Conservation (phyloP, 768 basidiomycete genomes). For the Leccinum ochraceum region DNA sequence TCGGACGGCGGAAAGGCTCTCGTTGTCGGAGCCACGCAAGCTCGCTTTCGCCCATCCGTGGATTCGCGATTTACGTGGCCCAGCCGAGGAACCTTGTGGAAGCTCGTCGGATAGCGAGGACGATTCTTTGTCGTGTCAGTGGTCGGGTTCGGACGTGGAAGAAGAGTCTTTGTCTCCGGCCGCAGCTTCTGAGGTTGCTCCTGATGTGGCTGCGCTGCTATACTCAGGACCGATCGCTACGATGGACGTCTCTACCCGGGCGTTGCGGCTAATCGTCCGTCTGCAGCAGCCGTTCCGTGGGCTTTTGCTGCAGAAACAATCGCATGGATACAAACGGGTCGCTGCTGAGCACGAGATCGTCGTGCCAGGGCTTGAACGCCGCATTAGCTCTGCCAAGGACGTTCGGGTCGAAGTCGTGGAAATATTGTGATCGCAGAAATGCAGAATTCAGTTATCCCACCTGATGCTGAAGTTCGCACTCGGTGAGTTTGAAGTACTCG, state of each 20-base stretch:
- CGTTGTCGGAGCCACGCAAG: not conserved
- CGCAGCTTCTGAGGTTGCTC: not conserved
- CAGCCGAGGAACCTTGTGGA: not conserved
- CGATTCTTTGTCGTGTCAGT: not conserved
- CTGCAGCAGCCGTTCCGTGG: slow-evolving; percentile 11
- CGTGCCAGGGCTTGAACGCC: not conserved
- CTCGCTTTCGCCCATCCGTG: slow-evolving; percentile 14
- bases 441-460: too few relatives aligned
- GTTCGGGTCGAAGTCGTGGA: not conserved
- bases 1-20: not conserved
- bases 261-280: slow-evolving; percentile 8
- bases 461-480: too few relatives aligned
- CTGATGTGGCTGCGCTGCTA: not conserved
- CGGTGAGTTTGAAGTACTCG: too few relatives aligned
- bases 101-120: not conserved
- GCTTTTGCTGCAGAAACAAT: slow-evolving; percentile 6
- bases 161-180: not conserved
- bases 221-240: too few relatives aligned
- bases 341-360: not conserved
- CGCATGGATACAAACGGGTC: not conserved
- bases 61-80: slow-evolving; percentile 8
- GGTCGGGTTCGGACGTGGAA: not conserved
- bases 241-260: not conserved
- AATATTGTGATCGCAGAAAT: not conserved
- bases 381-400: not conserved